Conservation (phyloP, 805 yeast species). For the Barnettozyma populi region DNA sequence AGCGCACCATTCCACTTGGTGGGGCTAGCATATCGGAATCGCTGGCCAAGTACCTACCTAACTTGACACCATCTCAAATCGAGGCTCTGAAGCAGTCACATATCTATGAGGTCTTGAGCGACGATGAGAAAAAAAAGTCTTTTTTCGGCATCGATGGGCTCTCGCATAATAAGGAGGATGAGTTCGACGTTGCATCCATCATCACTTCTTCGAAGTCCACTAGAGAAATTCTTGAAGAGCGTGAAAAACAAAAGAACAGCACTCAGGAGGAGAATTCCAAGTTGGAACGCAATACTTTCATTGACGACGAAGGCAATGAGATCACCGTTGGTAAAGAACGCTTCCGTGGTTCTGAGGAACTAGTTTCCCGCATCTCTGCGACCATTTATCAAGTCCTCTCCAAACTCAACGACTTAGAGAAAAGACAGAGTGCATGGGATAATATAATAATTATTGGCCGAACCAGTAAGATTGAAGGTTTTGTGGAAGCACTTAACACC, state of each 20-base stretch:
- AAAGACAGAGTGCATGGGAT: constrained; percentile 80
- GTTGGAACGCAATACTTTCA: constrained; percentile 65
- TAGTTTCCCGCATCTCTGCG: constrained; percentile 50
- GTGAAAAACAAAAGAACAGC: constrained; percentile 43
- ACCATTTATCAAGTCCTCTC: constrained; percentile 47
- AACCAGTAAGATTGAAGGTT: constrained; percentile 70
- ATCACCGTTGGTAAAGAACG: constrained; percentile 84
- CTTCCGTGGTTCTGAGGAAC: constrained; percentile 67
- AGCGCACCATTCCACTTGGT: constrained; percentile 48
- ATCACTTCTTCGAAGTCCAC: constrained; percentile 68
- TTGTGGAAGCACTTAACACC: constrained; percentile 61
- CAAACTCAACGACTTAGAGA: constrained; percentile 60
- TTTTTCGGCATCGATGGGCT: constrained; percentile 56
- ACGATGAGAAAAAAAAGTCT: constrained; percentile 55
- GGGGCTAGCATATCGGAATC: constrained; percentile 56
- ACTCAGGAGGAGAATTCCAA: constrained; percentile 51
- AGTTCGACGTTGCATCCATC: constrained; percentile 83
- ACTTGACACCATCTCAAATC: constrained; percentile 50
- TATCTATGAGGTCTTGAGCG: constrained; percentile 75
- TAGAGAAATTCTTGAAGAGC: constrained; percentile 61
- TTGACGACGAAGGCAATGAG: constrained; percentile 58
- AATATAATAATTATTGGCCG: constrained; percentile 75
- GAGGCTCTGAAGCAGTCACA: constrained; percentile 69
- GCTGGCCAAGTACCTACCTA: constrained; percentile 51
- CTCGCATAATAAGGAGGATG: constrained; percentile 55